Evolutionary conservation across 2,329 filamentous ascomycete species (phyloP).

Genomic region (Calonectria naviculata): DNA sequence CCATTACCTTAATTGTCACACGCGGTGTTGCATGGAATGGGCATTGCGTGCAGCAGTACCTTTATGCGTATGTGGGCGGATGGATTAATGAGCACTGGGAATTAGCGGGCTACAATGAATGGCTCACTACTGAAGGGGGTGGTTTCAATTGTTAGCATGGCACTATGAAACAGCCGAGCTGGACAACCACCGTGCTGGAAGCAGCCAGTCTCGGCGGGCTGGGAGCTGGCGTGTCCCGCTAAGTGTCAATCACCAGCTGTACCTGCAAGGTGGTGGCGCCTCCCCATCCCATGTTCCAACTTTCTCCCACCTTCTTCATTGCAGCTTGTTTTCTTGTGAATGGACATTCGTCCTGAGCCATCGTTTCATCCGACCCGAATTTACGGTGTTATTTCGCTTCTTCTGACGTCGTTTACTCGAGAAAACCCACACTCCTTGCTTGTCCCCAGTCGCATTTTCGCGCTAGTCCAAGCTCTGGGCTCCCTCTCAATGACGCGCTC

Average conservation of each 20-base stretch:
- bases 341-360: neutral
- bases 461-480: neutral
- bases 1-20: neutral
- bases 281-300: neutral
- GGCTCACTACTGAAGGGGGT: neutral
- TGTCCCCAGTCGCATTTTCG: neutral
- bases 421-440: neutral
- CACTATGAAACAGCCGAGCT: neutral
- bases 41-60: neutral
- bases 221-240: neutral
- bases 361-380: neutral
- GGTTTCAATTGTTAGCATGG: neutral
- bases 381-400: neutral
- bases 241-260: neutral
- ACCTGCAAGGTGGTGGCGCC: slow-evolving; percentile 12
- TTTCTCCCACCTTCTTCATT: neutral
- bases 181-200: neutral
- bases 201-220: neutral
- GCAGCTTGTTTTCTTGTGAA: neutral
- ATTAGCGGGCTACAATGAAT: neutral
- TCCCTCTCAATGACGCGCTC: slow-evolving; percentile 26
- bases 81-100: neutral
- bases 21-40: neutral
- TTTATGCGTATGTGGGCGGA: neutral
- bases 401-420: neutral